phyloP scores from a whole-genome alignment of 306 rosid genomes.

The Quercus berberidifolia region DNA sequence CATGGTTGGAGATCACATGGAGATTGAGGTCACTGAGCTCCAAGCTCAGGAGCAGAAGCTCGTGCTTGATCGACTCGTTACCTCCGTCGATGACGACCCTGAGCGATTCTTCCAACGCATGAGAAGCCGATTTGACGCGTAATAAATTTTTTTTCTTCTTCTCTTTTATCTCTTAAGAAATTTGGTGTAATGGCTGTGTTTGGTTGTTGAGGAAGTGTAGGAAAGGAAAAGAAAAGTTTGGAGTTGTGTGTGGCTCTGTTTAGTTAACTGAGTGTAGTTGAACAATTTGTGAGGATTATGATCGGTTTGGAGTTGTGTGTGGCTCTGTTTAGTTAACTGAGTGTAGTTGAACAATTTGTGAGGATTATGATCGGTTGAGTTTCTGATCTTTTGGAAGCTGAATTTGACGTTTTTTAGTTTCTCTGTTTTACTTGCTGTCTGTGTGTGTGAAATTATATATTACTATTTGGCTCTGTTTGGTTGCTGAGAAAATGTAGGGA shows the following conservation, averaged over 20 bases:
- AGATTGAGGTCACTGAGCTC: slow-evolving; percentile 66
- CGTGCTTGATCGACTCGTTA: slow-evolving; percentile 55
- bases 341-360: not conserved
- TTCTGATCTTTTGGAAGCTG: not conserved
- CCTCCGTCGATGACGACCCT: slow-evolving; percentile 61
- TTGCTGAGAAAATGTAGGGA: slow-evolving; percentile 10
- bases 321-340: not conserved
- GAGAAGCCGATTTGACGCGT: slow-evolving; percentile 83
- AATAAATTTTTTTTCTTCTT: not conserved
- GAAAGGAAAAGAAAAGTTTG: not conserved
- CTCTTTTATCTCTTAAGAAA: not conserved
- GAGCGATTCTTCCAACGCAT: slow-evolving; percentile 62
- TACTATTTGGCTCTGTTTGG: not conserved
- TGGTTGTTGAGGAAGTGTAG: slow-evolving; percentile 14
- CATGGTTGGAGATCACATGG: slow-evolving; percentile 54
- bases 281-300: not conserved
- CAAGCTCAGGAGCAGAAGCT: slow-evolving; percentile 62
- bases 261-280: not conserved
- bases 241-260: not conserved
- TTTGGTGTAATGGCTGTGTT: not conserved
- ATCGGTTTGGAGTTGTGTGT: not conserved
- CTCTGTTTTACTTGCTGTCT: no score
- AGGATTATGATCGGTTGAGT: not conserved
- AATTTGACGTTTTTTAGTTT: not conserved
- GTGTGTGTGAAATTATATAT: no score